phyloP scores from a whole-genome alignment of 805 yeast species.

The Myxozyma neglecta region DNA sequence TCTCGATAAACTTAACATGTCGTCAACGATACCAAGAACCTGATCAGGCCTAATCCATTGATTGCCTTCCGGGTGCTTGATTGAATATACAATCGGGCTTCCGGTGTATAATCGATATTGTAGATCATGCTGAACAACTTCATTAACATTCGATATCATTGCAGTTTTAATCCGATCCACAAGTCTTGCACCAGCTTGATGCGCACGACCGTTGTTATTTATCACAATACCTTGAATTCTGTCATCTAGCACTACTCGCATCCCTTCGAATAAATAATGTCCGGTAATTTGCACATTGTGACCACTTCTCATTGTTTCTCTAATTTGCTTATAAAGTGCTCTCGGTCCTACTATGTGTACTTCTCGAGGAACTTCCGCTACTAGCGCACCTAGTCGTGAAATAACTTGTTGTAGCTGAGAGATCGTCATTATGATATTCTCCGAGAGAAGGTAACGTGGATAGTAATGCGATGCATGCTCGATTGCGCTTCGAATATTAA shows the following conservation, averaged over 20 bases:
- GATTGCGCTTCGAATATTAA: neutral
- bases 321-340: neutral
- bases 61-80: slow-evolving; percentile 4
- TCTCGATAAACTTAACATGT: slow-evolving; percentile 4
- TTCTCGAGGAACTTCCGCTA: slow-evolving; percentile 7
- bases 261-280: slow-evolving; percentile 7
- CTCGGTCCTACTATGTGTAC: slow-evolving; percentile 1
- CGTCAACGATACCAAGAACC: slow-evolving; percentile 9
- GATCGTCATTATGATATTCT: neutral
- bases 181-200: slow-evolving; percentile 1
- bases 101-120: slow-evolving; percentile 12
- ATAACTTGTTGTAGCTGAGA: neutral
- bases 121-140: slow-evolving; percentile 6
- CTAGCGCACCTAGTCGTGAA: neutral
- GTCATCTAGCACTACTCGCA: slow-evolving; percentile 6
- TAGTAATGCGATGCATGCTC: slow-evolving; percentile 1
- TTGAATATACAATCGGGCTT: slow-evolving; percentile 4
- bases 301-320: slow-evolving; percentile 3
- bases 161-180: slow-evolving; percentile 10
- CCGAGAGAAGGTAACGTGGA: neutral
- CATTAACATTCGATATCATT: slow-evolving; percentile 2
- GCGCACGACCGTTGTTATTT: slow-evolving; percentile 4
- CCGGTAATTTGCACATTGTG: slow-evolving; percentile 10
- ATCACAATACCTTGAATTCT: slow-evolving; percentile 5
- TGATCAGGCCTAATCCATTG: slow-evolving; percentile 12